Conservation (phyloP, 805 yeast species). For the Komagataella mondaviorum region DNA sequence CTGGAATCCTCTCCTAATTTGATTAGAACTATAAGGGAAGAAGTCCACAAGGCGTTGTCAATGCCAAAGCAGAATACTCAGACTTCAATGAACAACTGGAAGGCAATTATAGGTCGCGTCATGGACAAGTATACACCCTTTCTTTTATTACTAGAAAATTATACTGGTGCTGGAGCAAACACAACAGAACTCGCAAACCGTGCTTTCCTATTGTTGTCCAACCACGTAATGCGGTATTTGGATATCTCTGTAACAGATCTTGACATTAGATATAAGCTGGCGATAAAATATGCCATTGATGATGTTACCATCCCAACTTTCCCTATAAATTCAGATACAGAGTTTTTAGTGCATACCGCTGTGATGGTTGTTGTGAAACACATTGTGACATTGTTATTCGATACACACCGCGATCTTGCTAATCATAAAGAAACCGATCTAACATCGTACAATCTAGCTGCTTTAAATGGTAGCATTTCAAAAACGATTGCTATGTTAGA, state of each 20-base stretch:
- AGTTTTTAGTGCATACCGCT: not conserved
- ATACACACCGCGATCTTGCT: not conserved
- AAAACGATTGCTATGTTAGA: not conserved
- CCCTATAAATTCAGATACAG: not conserved
- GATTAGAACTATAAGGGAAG: not conserved
- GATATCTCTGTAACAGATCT: not conserved
- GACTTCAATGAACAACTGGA: not conserved
- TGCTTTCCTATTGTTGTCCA: not conserved
- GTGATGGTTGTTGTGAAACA: not conserved
- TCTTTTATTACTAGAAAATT: not conserved
- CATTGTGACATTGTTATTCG: not conserved
- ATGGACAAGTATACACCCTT: not conserved
- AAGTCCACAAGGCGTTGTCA: not conserved
- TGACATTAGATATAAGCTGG: not conserved
- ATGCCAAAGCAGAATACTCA: not conserved
- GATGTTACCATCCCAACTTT: not conserved
- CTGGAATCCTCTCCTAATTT: not conserved
- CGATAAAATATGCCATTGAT: not conserved
- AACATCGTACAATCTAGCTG: not conserved
- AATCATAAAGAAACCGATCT: not conserved
- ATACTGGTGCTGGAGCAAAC: not conserved
- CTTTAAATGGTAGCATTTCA: not conserved
- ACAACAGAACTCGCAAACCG: not conserved
- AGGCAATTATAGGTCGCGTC: not conserved
- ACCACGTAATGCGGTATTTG: not conserved